Evolutionary conservation across 805 yeast species (phyloP).

Genomic region (Nakazawaea wyomingensis): DNA sequence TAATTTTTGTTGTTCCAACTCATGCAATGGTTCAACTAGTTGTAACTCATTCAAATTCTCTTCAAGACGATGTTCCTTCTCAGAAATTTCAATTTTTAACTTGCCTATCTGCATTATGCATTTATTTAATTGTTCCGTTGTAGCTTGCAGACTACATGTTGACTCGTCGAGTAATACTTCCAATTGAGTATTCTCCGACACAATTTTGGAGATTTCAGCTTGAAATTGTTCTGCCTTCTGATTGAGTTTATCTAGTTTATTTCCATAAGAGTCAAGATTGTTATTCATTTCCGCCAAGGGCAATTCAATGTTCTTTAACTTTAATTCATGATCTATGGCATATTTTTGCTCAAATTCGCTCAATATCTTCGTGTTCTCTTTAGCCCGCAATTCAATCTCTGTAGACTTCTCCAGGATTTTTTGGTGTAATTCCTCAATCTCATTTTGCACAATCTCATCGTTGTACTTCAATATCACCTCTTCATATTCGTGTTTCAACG

Average conservation of each 20-base stretch:
- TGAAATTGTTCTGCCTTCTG: too few species aligned
- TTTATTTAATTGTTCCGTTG: neutral
- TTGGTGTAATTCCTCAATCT: neutral
- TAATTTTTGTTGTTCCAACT: neutral
- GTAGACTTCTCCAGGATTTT: neutral
- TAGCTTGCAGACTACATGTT: neutral
- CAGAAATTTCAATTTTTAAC: neutral
- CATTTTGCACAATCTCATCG: conserved; percentile 1
- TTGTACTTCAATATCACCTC: conserved; percentile 11
- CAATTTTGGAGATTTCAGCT: too few species aligned
- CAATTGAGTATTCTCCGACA: neutral
- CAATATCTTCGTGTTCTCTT: neutral
- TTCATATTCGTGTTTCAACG: conserved; percentile 13
- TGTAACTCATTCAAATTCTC: neutral
- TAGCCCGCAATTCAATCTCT: neutral
- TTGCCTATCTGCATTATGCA: neutral
- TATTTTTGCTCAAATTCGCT: neutral
- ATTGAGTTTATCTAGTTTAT: neutral
- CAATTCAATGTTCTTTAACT: neutral
- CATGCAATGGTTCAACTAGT: neutral
- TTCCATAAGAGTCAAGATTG: neutral
- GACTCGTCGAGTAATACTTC: neutral
- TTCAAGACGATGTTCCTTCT: neutral
- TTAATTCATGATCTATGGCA: neutral
- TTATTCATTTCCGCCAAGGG: conserved; percentile 1